Base-by-base conservation (phyloP, 768 basidiomycete genomes). In the Naganishia vishniacii region DNA sequence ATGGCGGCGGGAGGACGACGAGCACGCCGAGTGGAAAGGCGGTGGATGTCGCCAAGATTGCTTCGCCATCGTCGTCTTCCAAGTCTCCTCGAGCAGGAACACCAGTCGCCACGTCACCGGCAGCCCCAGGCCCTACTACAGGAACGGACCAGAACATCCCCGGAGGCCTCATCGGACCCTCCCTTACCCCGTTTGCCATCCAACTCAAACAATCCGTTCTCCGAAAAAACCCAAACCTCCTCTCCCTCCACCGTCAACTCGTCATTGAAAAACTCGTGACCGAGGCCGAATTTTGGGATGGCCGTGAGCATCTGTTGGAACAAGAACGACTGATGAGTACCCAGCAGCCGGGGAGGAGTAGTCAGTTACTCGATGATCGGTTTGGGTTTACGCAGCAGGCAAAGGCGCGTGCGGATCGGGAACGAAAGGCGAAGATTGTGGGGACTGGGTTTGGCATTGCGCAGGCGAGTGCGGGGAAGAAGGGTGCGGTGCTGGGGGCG, bases 281-380 rank as follows among this genome's bases (percentile, higher is more conserved):
- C 1, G 93, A 98, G 77, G 83, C 84, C 0, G 95, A 99, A 69
- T 99, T 98, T 76, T 98, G 95, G 95, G 91, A 92, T 66, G 91
- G 91, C 32, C 82, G 95, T 72, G 88, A 95, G 65, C 71, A 72
- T 23, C 68, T 78, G 63, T 75, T 73, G 12, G 71, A 71, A 56
- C 64, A 68, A 37, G 65, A 77, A 65, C 67, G 69, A n/a, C 70
- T 75, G 51, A 68, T 72, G n/a, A 69, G 68, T n/a, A 64, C 71
- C 0, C 78, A 77, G 59, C 67, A 68, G 31, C 73, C 77, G 5
- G 78, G 77, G 26, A 58, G 76, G 65, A 67, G 74, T 0, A 77
- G 77, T n/a, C 69, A 75, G 26, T 53, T 77, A 25, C 67, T 78
- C 4, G 76, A 78, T 53, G 76, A 77, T 59, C 69, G 78, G 58